Conservation (phyloP, 768 basidiomycete genomes). For the Boletus vinaceobasis region DNA sequence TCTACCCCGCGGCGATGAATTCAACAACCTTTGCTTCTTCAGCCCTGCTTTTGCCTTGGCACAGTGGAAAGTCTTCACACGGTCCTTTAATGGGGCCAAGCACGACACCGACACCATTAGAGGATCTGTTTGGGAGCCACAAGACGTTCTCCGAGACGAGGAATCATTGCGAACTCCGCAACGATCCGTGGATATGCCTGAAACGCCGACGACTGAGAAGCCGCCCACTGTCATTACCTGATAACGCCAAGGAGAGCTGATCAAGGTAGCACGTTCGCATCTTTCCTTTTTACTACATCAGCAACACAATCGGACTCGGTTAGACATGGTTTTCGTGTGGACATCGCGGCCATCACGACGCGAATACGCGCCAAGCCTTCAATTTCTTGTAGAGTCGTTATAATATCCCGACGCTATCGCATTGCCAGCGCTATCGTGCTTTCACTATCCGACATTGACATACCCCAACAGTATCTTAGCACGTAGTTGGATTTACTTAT, state of each 20-base stretch:
- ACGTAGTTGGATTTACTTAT: conserved; percentile 1
- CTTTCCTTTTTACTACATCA: conserved; percentile 2
- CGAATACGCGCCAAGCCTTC: conserved; percentile 8
- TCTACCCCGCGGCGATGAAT: background rate
- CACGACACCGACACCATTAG: conserved; percentile 12
- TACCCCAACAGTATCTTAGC: background rate
- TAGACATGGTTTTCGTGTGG: conserved; percentile 5
- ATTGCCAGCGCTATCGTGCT: conserved; percentile 9
- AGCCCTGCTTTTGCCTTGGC: conserved; percentile 53
- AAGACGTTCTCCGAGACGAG: conserved; percentile 22
- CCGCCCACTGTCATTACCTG: conserved; percentile 2
- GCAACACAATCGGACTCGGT: background rate
- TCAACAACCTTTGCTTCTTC: background rate
- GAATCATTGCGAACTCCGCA: conserved; percentile 13
- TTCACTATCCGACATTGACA: conserved; percentile 5
- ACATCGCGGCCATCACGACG: conserved; percentile 4
- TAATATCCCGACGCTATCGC: conserved; percentile 17
- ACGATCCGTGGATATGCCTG: conserved; percentile 8
- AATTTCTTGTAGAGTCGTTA: conserved; percentile 15
- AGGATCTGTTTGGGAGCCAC: conserved; percentile 26
- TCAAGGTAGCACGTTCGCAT: conserved; percentile 2
- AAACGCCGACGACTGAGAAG: conserved; percentile 22
- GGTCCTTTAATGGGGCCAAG: conserved; percentile 41
- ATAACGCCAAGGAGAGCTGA: conserved; percentile 4
- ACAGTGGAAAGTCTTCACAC: conserved; percentile 52